A percentile compares a stretch with the other conserved stretches of the same genome.
These are phyloP conservation scores for Zoysia pacifica DNA, from an alignment of 176 grass and related monocot genomes.

Conservation along the genomic window DNA sequence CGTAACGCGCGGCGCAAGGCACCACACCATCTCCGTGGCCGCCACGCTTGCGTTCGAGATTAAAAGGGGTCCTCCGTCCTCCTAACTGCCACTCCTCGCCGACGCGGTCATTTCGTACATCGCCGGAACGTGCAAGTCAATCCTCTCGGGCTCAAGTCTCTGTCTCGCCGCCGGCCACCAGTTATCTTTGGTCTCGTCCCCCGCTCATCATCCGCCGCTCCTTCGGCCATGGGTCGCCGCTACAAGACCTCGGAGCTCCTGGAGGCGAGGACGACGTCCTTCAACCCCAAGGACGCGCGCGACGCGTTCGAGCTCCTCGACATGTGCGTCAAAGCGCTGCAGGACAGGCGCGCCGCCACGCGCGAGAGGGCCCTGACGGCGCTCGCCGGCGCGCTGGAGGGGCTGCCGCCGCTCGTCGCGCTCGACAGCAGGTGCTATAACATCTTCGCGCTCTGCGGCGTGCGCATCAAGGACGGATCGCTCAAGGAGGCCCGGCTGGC, in stretches of 20 bases:
- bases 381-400: conserved; percentile 17
- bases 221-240: not conserved
- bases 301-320: not conserved
- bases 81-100: not conserved
- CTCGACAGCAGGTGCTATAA: not conserved
- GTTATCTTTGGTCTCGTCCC: too few relatives aligned
- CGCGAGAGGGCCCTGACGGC: conserved; percentile 20
- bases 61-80: too few relatives aligned
- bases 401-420: not conserved
- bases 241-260: not conserved
- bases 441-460: conserved; percentile 27
- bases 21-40: not conserved
- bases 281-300: not conserved
- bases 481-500: conserved; percentile 35
- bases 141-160: too few relatives aligned
- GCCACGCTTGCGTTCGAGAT: not conserved
- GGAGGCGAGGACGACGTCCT: not conserved
- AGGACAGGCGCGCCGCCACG: not conserved
- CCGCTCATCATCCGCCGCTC: too few relatives aligned
- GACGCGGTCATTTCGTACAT: too few relatives aligned
- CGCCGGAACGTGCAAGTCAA: too few relatives aligned
- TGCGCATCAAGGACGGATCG: conserved; percentile 11
- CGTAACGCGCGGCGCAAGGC: not conserved
- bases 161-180: too few relatives aligned
- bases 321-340: conserved; percentile 18